phyloP scores from a whole-genome alignment of 2,329 filamentous ascomycete species.

The Leptographium flavum region DNA sequence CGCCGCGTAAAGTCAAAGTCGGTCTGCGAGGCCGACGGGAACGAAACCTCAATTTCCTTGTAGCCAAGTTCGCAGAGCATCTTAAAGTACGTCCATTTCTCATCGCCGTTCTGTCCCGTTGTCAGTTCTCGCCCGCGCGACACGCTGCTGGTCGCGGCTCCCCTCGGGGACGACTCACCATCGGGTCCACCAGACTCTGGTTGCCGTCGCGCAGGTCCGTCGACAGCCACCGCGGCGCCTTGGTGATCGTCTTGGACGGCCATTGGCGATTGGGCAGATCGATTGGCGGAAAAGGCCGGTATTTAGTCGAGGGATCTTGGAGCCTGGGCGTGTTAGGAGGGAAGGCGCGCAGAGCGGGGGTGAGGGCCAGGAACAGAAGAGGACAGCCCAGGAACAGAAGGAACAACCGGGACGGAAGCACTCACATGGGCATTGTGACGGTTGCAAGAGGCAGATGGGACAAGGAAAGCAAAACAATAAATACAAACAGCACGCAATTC shows the following conservation, averaged over 20 bases:
- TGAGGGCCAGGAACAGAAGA: not conserved
- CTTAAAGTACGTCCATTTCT: constrained; percentile 91
- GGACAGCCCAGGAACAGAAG: not conserved
- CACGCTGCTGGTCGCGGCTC: too few species aligned
- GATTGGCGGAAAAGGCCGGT: constrained; percentile 53
- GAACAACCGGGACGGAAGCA: not conserved
- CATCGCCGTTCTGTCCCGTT: constrained; percentile 64
- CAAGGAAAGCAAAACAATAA: too few species aligned
- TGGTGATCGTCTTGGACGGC: constrained; percentile 70
- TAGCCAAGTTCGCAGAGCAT: constrained; percentile 87
- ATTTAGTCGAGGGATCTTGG: constrained; percentile 63
- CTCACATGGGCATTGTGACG: not conserved
- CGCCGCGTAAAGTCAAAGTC: constrained; percentile 91
- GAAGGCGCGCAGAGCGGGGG: not conserved
- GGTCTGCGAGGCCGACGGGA: constrained; percentile 85
- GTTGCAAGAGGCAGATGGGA: not conserved
- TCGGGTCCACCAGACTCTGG: constrained; percentile 83
- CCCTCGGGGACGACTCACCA: constrained; percentile 51
- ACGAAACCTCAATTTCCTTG: constrained; percentile 96
- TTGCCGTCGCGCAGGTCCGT: constrained; percentile 87
- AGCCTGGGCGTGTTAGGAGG: constrained; percentile 33
- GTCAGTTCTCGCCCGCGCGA: not conserved
- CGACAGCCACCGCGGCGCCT: constrained; percentile 79
- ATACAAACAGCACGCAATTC: too few species aligned
- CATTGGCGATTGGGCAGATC: constrained; percentile 63